A percentile compares a stretch with the other conserved stretches of the same genome.
These are phyloP conservation scores for Phytopythium mirpurense DNA, from an alignment of 352 stramenopile genomes.

Conservation along the genomic window DNA sequence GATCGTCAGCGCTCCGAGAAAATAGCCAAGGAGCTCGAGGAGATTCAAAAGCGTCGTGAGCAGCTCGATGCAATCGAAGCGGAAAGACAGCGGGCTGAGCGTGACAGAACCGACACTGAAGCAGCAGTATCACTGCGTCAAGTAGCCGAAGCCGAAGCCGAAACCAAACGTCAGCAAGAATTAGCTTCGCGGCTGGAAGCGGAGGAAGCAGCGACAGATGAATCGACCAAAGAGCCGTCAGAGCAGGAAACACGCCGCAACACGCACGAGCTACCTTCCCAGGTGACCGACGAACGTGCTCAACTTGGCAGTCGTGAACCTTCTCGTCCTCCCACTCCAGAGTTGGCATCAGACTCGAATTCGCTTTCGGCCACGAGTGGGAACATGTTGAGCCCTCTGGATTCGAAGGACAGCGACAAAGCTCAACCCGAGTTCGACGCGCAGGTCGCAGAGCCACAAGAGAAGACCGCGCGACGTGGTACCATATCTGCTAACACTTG, in stretches of 20 bases:
- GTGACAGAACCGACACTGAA: slow-evolving; percentile 9
- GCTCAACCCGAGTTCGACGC: not conserved
- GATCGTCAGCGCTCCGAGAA: slow-evolving; percentile 5
- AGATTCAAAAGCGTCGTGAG: slow-evolving; percentile 7
- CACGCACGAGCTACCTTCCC: too few relatives aligned
- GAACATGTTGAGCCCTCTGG: not conserved
- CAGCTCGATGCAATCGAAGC: slow-evolving; percentile 10
- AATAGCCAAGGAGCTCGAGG: slow-evolving; percentile 9
- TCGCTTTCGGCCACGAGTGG: not conserved
- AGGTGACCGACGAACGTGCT: not conserved
- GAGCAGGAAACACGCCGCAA: not conserved
- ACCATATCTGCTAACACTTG: not conserved
- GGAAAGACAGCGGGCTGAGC: slow-evolving; percentile 8
- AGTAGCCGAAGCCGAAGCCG: slow-evolving; percentile 6
- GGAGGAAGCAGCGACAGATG: not conserved
- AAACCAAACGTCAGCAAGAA: slow-evolving; percentile 7
- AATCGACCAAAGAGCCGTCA: not conserved
- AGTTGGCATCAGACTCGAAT: too few relatives aligned
- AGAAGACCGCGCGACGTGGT: not conserved
- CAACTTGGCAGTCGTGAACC: too few relatives aligned
- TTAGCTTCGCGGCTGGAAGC: not conserved
- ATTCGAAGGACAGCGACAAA: not conserved
- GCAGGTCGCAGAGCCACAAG: not conserved
- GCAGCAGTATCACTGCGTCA: slow-evolving; percentile 8
- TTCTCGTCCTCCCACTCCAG: not conserved